A percentile compares a stretch with the other conserved stretches of the same genome.
These are phyloP conservation scores for Ensete ventricosum DNA, from an alignment of 176 grass and related monocot genomes.

Conservation along the genomic window DNA sequence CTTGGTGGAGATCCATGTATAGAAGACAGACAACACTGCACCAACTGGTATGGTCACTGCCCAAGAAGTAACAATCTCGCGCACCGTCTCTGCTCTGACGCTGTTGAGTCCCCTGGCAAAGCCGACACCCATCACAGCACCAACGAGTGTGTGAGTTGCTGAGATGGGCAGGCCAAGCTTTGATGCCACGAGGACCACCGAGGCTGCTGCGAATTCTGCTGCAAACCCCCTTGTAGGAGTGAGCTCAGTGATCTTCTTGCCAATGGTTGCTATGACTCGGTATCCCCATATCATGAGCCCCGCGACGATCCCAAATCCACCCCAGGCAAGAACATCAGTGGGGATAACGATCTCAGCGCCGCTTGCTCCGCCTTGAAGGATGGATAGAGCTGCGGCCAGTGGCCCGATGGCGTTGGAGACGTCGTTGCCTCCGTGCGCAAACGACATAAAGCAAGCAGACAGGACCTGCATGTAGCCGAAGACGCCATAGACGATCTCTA, in stretches of 20 bases:
- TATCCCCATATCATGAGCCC: constrained; percentile 93
- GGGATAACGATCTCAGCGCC: constrained; percentile 83
- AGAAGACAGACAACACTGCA: constrained; percentile 52
- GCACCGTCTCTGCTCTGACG: constrained; percentile 73
- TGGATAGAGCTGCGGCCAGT: constrained; percentile 72
- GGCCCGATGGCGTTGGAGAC: constrained; percentile 96
- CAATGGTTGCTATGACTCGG: constrained; percentile 91
- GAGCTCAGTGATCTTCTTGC: constrained; percentile 92
- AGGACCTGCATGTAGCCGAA: constrained; percentile 95
- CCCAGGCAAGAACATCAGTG: constrained; percentile 83
- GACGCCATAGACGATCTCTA: constrained; percentile 88
- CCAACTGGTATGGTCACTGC: constrained; percentile 85
- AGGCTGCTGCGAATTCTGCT: constrained; percentile 89
- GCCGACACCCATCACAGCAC: constrained; percentile 93
- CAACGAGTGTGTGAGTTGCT: constrained; percentile 95
- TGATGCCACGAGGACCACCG: constrained; percentile 83
- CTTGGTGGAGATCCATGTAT: constrained; percentile 67
- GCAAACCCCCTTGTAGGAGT: constrained; percentile 90
- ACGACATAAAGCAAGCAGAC: constrained; percentile 99
- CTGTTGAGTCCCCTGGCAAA: constrained; percentile 84
- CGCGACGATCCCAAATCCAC: constrained; percentile 92
- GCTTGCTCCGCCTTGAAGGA: constrained; percentile 52
- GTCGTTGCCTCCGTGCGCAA: constrained; percentile 90
- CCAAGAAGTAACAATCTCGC: constrained; percentile 84
- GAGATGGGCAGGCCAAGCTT: constrained; percentile 87